Evolutionary conservation across 1,284 basidiomycete genomes (phyloP), one percentile per base, ranked within the genome.

Genomic region (Fomes fomentarius): DNA sequence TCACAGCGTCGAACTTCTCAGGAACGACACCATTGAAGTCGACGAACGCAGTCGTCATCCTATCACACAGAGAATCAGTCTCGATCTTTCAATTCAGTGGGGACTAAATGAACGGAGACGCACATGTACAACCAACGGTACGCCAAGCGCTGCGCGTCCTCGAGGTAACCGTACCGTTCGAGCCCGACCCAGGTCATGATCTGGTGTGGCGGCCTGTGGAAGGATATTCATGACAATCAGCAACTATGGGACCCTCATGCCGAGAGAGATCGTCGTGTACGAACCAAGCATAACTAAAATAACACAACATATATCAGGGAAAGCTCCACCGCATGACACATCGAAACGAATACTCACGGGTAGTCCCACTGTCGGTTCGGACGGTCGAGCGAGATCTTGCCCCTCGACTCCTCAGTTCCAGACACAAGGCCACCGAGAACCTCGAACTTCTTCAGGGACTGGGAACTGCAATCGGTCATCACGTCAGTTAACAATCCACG

Each of bases 281-380:
- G 54, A 65, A 81, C 78, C 85, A 89, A 61, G 87, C 86, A 64
- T 88, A 88, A 60, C 85, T 87, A 60, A 11, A 44, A 38, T 19
- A 11, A 12, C n/a, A 45, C 8, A 44, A 50, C 51, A 35, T 11
- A 37, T 21, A 8, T 48, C 63, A 48, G 69, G 52, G 54, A 49
- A 30, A 22, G 53, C 38, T 50, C 63, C 38, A 62, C 39, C 55
- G 54, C 46, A 54, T 50, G 41, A 42, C 52, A 58, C 52, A 46
- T n/a, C n/a, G n/a, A n/a, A n/a, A n/a, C 25, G 6, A 34, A 47
- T 30, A 82, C 87, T 62, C 74, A 93, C 81, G 90, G 90, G 68
- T 89, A 93, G 69, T 93, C 96, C 96, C 96, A 98, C 71, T 98
- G 97, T 63, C 97, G 92, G 75, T 98, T 98, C n/a, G 97, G 97